Base-by-base conservation (phyloP, 768 basidiomycete genomes). In the Dacryopinax primogenitus region DNA sequence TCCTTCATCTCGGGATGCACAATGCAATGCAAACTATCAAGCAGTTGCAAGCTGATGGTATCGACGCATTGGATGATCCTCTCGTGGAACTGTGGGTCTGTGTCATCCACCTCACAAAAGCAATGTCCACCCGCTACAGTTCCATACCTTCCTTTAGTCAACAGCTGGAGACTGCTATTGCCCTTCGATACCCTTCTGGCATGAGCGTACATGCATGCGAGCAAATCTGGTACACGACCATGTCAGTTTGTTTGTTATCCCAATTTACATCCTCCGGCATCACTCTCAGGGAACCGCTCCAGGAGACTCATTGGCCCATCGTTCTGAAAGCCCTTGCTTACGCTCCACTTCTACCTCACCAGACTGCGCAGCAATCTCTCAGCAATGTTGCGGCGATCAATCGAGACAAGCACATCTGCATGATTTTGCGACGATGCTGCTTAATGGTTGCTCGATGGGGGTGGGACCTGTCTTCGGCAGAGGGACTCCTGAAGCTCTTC, bases 51-150 rank as follows among this genome's bases (percentile, higher is more conserved):
- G 68, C 70, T 12, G 68, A 79, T 2, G 78, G 80, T 67, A 75
- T 74, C 26, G 72, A 76, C 33, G 71, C 74, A 36, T 67, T 80
- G 45, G 67, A 77, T 13, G 76, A 80, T 67, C 78, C 77, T 44
- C 77, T 80, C 0, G 78, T 82, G 1, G 86, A 91, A 69, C 68
- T 87, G 18, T 95, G 92, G 93, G 78, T 90, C 61, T 83, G 82
- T 36, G 70, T 92, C 23, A 78, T 88, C 35, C 84, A 90, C 68
- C 69, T 88, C n/a, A 71, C 82, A 4, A 63, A 69, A 30, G 72
- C 70, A 37, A 72, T 70, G 37, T 69, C 67, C n/a, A 66, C 64
- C 15, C 15, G 26, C 9, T 58, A 63, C 70, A 45, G 41, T 15
- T 45, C 51, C 34, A 45, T 64, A 66, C 16, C 18, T 62, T 66